Percentiles rank a stretch among this genome's conserved stretches.
phyloP scores from a whole-genome alignment of 306 rosid species.

The Styphnolobium japonicum region DNA sequence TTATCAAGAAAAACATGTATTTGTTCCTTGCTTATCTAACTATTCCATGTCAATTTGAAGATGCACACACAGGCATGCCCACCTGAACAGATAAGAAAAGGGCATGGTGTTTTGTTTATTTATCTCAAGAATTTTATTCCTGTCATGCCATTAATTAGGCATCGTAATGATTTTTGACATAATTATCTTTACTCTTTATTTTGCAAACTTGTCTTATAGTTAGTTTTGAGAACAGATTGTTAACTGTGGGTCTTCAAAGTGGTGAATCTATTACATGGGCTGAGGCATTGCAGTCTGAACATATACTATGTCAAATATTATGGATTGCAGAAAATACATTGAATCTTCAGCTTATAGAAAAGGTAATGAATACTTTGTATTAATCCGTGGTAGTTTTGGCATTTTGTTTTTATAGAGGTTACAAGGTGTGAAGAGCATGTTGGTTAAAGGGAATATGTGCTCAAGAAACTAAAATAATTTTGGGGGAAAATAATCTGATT shows the following conservation, averaged over 20 bases:
- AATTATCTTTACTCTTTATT: neutral
- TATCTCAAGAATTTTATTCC: neutral
- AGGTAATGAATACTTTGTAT: constrained; percentile 47
- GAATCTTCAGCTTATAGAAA: constrained; percentile 75
- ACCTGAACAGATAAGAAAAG: neutral
- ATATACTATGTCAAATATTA: constrained; percentile 52
- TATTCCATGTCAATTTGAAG: neutral
- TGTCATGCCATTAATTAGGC: constrained; percentile 3
- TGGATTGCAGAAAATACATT: constrained; percentile 90
- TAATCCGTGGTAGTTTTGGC: neutral
- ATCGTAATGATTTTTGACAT: neutral
- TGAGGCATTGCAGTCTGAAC: constrained; percentile 66
- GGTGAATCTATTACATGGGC: constrained; percentile 59
- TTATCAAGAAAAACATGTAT: neutral
- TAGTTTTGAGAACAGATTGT: constrained; percentile 48
- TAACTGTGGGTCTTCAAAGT: constrained; percentile 69
- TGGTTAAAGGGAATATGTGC: constrained; percentile 11
- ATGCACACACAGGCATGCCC: neutral
- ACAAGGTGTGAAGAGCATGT: neutral
- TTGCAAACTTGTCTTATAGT: constrained; percentile 14
- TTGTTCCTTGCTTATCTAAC: neutral
- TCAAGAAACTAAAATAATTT: neutral
- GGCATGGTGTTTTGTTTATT: neutral
- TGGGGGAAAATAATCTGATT: neutral
- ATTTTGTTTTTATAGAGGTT: neutral